phyloP scores from a whole-genome alignment of 2,329 filamentous ascomycete genomes.

The Claviceps cyperi region DNA sequence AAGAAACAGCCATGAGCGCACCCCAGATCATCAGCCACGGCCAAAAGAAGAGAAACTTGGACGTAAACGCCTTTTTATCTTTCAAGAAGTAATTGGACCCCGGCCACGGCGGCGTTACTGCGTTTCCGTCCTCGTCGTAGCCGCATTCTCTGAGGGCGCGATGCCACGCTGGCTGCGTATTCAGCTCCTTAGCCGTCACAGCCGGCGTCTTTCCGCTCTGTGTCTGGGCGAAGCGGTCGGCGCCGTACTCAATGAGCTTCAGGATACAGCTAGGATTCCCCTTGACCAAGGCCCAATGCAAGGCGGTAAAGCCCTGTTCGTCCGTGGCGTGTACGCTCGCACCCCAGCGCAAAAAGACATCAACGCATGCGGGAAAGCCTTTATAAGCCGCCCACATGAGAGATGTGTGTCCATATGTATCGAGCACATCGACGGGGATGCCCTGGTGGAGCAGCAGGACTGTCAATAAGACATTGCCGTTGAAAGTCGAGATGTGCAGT shows the following conservation, averaged over 20 bases:
- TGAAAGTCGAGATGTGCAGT: constrained; percentile 90
- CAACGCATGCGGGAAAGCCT: constrained; percentile 81
- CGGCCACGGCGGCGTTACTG: constrained; percentile 56
- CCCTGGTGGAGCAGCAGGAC: constrained; percentile 86
- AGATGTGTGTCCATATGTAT: constrained; percentile 81
- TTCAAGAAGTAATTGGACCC: constrained; percentile 58
- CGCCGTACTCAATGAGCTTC: constrained; percentile 89
- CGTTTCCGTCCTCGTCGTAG: constrained; percentile 64
- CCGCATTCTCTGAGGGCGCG: constrained; percentile 72
- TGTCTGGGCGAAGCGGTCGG: constrained; percentile 84
- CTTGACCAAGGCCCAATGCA: constrained; percentile 95
- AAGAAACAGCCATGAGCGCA: constrained; percentile 56
- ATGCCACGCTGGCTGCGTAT: constrained; percentile 69
- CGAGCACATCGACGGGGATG: constrained; percentile 82
- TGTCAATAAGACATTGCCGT: constrained; percentile 84
- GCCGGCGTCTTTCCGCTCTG: constrained; percentile 81
- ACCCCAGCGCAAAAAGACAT: constrained; percentile 86
- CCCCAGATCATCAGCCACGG: constrained; percentile 65
- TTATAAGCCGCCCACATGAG: constrained; percentile 99
- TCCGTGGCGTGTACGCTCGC: constrained; percentile 84
- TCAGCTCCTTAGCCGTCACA: constrained; percentile 78
- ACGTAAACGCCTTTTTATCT: constrained; percentile 64
- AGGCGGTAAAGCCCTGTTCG: constrained; percentile 82
- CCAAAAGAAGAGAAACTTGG: constrained; percentile 78
- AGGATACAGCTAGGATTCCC: constrained; percentile 79